Percentiles rank a stretch among this genome's conserved stretches.
Conservation (phyloP, 2,329 filamentous ascomycete species). For the Emmonsia crescens region DNA sequence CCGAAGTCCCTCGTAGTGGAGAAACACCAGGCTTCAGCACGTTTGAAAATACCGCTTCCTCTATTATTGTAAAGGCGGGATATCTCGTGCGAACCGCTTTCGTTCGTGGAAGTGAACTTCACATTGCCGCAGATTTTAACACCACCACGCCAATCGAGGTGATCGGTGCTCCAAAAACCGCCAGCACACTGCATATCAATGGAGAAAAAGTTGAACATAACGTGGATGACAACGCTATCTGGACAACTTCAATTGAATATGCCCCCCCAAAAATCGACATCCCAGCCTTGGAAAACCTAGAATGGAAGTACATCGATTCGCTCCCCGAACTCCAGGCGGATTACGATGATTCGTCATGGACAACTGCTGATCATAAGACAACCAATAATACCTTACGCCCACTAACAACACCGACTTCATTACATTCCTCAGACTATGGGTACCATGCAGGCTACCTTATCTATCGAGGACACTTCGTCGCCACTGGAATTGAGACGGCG, state of each 20-base stretch:
- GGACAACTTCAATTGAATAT: slow-evolving; percentile 44
- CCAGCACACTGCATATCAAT: slow-evolving; percentile 54
- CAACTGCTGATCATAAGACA: slow-evolving; percentile 44
- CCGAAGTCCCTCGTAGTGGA: slow-evolving; percentile 21
- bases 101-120: slow-evolving; percentile 45
- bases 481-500: slow-evolving; percentile 16
- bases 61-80: slow-evolving; percentile 33
- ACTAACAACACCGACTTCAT: slow-evolving; percentile 51
- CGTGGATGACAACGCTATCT: slow-evolving; percentile 35
- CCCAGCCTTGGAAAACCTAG: slow-evolving; percentile 47
- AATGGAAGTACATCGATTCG: slow-evolving; percentile 60
- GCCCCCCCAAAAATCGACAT: slow-evolving; percentile 41
- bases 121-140: slow-evolving; percentile 62
- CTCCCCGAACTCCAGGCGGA: slow-evolving; percentile 55
- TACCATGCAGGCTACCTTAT: slow-evolving; percentile 21
- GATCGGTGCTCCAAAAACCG: slow-evolving; percentile 48
- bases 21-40: slow-evolving; percentile 23
- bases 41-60: slow-evolving; percentile 20
- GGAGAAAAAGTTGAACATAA: slow-evolving; percentile 36
- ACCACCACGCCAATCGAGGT: slow-evolving; percentile 56
- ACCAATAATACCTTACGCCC: slow-evolving; percentile 50
- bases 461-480: slow-evolving; percentile 21
- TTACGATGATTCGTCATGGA: slow-evolving; percentile 64
- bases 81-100: slow-evolving; percentile 40
- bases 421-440: slow-evolving; percentile 24